phyloP scores from a whole-genome alignment of 2,329 filamentous ascomycete genomes.

The Pyricularia pennisetigena region DNA sequence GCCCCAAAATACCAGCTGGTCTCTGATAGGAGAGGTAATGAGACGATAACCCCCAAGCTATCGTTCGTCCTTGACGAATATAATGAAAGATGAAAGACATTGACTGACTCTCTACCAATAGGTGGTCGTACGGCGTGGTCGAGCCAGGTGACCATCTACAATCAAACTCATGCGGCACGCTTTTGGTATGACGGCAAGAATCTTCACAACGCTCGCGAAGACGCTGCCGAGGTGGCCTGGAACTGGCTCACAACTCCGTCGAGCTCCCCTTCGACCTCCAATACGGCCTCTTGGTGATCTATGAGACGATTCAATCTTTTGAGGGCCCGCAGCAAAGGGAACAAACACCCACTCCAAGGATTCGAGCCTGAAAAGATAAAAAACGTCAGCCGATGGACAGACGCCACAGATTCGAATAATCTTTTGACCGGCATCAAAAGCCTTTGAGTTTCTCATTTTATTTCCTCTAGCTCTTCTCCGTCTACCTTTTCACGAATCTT shows the following conservation, averaged over 20 bases:
- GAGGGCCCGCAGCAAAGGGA: not conserved
- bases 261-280: constrained; percentile 21
- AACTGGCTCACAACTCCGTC: constrained; percentile 36
- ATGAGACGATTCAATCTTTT: not conserved
- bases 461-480: not conserved
- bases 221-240: constrained; percentile 77
- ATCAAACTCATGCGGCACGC: constrained; percentile 56
- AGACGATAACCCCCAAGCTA: not conserved
- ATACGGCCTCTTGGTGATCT: not conserved
- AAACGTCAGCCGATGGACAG: not conserved
- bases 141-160: constrained; percentile 64
- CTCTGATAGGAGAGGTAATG: constrained; percentile 23
- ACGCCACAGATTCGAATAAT: not conserved
- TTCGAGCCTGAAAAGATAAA: not conserved
- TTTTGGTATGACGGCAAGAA: constrained; percentile 91
- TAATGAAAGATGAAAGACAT: not conserved
- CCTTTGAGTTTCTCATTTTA: not conserved
- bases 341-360: not conserved
- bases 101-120: constrained; percentile 20
- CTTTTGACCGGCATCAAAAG: not conserved
- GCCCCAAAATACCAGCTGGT: constrained; percentile 21
- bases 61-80: not conserved
- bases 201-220: constrained; percentile 79
- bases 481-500: not conserved
- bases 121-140: constrained; percentile 90